Percentiles rank a stretch among this genome's conserved stretches.
These are phyloP conservation scores for Solanum hybrid DNA, from an alignment of 305 asterid genomes.

Conservation along the genomic window DNA sequence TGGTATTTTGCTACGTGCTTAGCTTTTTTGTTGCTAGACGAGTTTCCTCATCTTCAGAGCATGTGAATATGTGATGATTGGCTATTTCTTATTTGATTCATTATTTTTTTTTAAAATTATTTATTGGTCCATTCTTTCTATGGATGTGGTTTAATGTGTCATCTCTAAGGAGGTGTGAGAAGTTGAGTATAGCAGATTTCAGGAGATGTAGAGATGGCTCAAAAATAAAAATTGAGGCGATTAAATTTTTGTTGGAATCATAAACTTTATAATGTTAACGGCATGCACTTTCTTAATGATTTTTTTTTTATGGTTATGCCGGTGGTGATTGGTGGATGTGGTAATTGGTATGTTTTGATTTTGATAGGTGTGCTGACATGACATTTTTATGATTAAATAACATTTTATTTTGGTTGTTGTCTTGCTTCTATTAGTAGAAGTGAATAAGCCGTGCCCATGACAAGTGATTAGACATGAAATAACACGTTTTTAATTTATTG, in stretches of 20 bases:
- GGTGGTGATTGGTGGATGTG: neutral
- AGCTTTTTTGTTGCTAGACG: neutral
- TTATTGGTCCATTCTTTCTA: neutral
- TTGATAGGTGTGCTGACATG: neutral
- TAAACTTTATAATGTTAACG: neutral
- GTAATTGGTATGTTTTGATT: neutral
- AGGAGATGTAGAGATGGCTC: neutral
- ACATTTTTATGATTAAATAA: neutral
- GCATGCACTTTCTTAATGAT: neutral
- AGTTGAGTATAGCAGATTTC: no score
- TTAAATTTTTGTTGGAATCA: neutral
- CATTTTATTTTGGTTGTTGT: neutral
- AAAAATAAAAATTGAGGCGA: neutral
- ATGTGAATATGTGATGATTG: neutral
- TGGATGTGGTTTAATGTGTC: neutral
- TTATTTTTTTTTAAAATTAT: no score
- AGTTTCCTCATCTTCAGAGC: neutral
- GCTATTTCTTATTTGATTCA: neutral
- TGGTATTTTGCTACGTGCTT: neutral
- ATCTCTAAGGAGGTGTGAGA: neutral
- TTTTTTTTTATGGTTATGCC: neutral
- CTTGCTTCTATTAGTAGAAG: neutral
- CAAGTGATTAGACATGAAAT: neutral
- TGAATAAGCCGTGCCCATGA: neutral
- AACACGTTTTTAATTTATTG: neutral